Percentiles rank a stretch among this genome's conserved stretches.
These are phyloP conservation scores for Psilocybe cyanescens DNA, from an alignment of 768 basidiomycete species.

Conservation along the genomic window DNA sequence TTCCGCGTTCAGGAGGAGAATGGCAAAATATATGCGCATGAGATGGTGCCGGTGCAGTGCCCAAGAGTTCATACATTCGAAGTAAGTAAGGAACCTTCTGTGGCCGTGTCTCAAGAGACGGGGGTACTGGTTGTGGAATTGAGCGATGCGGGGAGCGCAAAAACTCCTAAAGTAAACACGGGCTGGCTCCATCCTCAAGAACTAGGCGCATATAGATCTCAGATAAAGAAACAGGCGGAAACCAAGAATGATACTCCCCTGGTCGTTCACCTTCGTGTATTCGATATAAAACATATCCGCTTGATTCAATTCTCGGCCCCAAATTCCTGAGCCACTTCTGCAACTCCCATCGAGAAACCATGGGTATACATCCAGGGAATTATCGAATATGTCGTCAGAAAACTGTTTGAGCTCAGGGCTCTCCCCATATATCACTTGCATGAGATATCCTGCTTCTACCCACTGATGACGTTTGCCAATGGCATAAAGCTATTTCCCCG, in stretches of 20 bases:
- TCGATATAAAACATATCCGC: slow-evolving; percentile 32
- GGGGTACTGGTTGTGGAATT: neutral
- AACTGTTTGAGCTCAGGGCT: slow-evolving; percentile 34
- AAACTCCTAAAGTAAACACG: neutral
- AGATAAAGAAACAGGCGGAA: neutral
- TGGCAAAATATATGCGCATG: neutral
- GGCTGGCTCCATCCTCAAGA: neutral
- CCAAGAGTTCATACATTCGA: no score
- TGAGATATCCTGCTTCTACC: slow-evolving; percentile 15
- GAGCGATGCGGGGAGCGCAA: neutral
- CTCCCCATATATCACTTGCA: slow-evolving; percentile 31
- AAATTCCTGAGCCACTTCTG: slow-evolving; percentile 34
- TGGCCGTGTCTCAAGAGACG: no score
- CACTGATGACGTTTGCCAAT: neutral
- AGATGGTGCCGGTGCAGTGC: no score
- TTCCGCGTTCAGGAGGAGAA: no score
- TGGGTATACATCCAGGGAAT: slow-evolving; percentile 24
- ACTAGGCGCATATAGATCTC: neutral
- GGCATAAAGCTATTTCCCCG: slow-evolving; percentile 2
- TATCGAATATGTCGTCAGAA: slow-evolving; percentile 31
- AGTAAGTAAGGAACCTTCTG: no score
- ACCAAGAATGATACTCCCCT: slow-evolving; percentile 19
- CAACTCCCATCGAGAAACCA: slow-evolving; percentile 27
- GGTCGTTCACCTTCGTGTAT: slow-evolving; percentile 23
- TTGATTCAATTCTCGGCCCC: slow-evolving; percentile 31